These are phyloP conservation scores for Pseudomassariella vexata DNA, from an alignment of 2,329 filamentous ascomycete genomes.

Conservation along the genomic window DNA sequence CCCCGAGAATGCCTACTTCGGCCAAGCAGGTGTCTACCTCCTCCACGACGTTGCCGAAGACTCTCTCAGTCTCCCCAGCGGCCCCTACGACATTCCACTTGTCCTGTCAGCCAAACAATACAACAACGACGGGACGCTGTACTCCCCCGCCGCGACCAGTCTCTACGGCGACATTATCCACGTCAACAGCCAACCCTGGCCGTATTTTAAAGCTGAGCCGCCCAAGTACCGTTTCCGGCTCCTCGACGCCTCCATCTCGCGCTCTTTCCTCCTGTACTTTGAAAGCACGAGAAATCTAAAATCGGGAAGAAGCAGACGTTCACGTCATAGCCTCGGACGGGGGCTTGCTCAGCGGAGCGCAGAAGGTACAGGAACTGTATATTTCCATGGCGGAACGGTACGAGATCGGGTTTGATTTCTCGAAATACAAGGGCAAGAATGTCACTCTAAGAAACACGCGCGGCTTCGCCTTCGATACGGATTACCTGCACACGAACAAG, in stretches of 20 bases:
- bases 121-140: constrained; percentile 41
- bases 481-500: constrained; percentile 45
- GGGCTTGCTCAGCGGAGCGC: constrained; percentile 41
- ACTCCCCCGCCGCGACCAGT: constrained; percentile 38
- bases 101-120: constrained; percentile 46
- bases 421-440: constrained; percentile 39
- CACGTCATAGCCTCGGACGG: constrained; percentile 48
- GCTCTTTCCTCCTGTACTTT: constrained; percentile 43
- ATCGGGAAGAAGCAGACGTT: constrained; percentile 36
- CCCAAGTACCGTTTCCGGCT: constrained; percentile 56
- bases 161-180: constrained; percentile 54
- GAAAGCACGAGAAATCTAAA: constrained; percentile 23
- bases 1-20: constrained; percentile 50
- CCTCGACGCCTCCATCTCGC: constrained; percentile 40
- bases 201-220: constrained; percentile 49
- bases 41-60: constrained; percentile 43
- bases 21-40: constrained; percentile 52
- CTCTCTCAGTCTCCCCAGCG: constrained; percentile 39
- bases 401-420: constrained; percentile 53
- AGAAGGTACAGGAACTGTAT: constrained; percentile 32
- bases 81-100: constrained; percentile 48
- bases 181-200: constrained; percentile 55
- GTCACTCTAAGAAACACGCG: constrained; percentile 30
- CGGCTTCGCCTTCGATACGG: constrained; percentile 36
- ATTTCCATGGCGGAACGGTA: constrained; percentile 53